These are phyloP conservation scores for Lodderomyces elongisporus DNA, from an alignment of 1,139 yeast genomes.

Conservation along the genomic window DNA sequence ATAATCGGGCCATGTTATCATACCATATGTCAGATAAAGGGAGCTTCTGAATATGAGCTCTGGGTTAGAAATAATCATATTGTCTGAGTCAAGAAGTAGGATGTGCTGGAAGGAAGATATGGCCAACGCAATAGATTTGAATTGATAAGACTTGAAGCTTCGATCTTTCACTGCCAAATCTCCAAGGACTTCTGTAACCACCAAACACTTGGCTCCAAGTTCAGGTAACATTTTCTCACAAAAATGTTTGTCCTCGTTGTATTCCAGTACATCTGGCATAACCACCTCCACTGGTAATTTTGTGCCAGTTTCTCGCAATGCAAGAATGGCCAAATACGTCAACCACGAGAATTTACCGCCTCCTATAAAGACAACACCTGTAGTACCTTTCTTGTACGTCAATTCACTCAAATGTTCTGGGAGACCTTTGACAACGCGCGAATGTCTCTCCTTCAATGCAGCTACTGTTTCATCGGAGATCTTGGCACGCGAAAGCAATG, in stretches of 20 bases:
- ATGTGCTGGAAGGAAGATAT: slow-evolving; percentile 40
- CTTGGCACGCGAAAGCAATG: slow-evolving; percentile 26
- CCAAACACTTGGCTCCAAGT: slow-evolving; percentile 27
- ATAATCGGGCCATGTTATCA: slow-evolving; percentile 78
- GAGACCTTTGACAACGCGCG: slow-evolving; percentile 18
- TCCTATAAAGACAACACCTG: slow-evolving; percentile 36
- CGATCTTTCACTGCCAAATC: slow-evolving; percentile 30
- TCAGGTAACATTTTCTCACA: slow-evolving; percentile 23
- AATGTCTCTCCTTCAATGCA: slow-evolving; percentile 25
- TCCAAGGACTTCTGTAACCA: slow-evolving; percentile 34
- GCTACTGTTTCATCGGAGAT: slow-evolving; percentile 20
- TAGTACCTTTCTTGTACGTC: slow-evolving; percentile 22
- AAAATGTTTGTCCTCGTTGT: slow-evolving; percentile 23
- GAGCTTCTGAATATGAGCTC: slow-evolving; percentile 46
- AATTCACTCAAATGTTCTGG: slow-evolving; percentile 23
- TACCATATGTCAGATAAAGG: slow-evolving; percentile 52
- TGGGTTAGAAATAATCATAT: slow-evolving; percentile 33
- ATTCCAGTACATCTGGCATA: slow-evolving; percentile 31
- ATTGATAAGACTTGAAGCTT: slow-evolving; percentile 34
- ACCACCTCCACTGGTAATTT: slow-evolving; percentile 34
- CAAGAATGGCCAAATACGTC: slow-evolving; percentile 30
- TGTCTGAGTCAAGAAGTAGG: slow-evolving; percentile 40
- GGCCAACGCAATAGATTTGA: slow-evolving; percentile 36
- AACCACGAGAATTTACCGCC: slow-evolving; percentile 39
- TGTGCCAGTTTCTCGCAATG: slow-evolving; percentile 33